Evolutionary conservation across 176 grass and related monocot species (phyloP).

Genomic region (Phoenix roebelenii): DNA sequence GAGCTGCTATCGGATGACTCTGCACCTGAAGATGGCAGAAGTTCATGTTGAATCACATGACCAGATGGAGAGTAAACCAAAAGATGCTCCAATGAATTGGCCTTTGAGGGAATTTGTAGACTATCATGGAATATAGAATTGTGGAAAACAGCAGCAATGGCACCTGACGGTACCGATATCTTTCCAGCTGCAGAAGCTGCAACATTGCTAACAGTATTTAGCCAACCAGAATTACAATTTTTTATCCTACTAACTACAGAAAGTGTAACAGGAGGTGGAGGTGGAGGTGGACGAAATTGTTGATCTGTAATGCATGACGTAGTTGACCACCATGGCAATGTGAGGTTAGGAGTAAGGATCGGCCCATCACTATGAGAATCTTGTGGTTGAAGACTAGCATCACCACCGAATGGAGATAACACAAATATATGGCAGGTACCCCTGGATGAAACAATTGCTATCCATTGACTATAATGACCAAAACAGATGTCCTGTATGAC

Average conservation of each 20-base stretch:
- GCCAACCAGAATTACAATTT: constrained; percentile 78
- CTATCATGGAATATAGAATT: constrained; percentile 65
- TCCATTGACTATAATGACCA: constrained; percentile 95
- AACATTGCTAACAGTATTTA: constrained; percentile 95
- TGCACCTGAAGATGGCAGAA: constrained; percentile 56
- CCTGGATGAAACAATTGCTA: constrained; percentile 83
- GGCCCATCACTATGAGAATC: constrained; percentile 65
- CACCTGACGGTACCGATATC: constrained; percentile 64
- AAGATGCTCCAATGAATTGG: constrained; percentile 88
- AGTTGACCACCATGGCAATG: constrained; percentile 94
- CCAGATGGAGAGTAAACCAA: constrained; percentile 95
- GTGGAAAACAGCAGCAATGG: constrained; percentile 68
- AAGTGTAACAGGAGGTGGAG: constrained; percentile 62
- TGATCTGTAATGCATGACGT: constrained; percentile 74
- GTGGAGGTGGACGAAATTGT: constrained; percentile 65
- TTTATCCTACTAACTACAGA: constrained; percentile 98
- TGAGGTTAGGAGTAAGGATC: constrained; percentile 57
- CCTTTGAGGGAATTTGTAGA: constrained; percentile 43
- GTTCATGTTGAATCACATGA: constrained; percentile 98
- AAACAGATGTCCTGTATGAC: constrained; percentile 98
- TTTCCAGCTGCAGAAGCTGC: constrained; percentile 92
- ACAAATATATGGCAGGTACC: constrained; percentile 87
- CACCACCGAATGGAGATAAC: constrained; percentile 88
- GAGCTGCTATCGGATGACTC: constrained; percentile 56
- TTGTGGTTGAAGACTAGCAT: constrained; percentile 68